Percentiles rank a stretch among this genome's conserved stretches.
These are phyloP conservation scores for Pyrenochaeta sp. DNA, from an alignment of 2,329 filamentous ascomycete species.

Conservation along the genomic window DNA sequence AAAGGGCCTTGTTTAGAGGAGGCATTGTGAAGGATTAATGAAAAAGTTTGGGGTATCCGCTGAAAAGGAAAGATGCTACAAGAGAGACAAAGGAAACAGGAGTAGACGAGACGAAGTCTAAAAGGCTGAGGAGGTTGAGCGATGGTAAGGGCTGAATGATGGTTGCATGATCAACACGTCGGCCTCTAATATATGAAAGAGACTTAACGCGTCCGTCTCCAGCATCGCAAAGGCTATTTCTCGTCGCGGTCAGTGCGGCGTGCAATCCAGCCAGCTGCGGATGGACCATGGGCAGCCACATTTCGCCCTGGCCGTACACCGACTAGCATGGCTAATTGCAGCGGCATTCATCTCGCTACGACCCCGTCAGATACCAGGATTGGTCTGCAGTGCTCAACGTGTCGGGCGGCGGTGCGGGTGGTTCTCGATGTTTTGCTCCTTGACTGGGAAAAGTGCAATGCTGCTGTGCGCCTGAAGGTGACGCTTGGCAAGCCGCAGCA, in stretches of 20 bases:
- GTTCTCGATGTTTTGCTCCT: constrained; percentile 16
- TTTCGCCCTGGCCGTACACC: constrained; percentile 20
- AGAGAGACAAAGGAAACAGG: constrained; percentile 15
- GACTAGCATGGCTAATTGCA: constrained; percentile 22
- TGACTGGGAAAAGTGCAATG: constrained; percentile 5
- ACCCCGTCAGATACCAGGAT: constrained; percentile 8
- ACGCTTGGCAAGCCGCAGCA: constrained; percentile 17
- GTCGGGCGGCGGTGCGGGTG: constrained; percentile 18
- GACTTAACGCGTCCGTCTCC: constrained; percentile 16
- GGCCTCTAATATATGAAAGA: constrained; percentile 30
- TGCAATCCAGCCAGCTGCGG: constrained; percentile 23
- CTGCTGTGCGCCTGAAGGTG: constrained; percentile 1
- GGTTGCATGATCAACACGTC: constrained; percentile 6
- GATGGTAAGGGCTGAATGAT: constrained; percentile 14
- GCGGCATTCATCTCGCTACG: constrained; percentile 29
- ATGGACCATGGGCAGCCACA: constrained; percentile 26
- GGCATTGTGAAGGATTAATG: constrained; percentile 28
- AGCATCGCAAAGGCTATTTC: constrained; percentile 15
- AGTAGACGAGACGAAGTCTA: constrained; percentile 7
- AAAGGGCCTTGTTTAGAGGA: constrained; percentile 39
- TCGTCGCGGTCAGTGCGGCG: constrained; percentile 15
- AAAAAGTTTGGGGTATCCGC: constrained; percentile 8
- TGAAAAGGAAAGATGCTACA: constrained; percentile 10
- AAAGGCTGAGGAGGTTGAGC: constrained; percentile 11
- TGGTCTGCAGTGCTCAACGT: constrained; percentile 11